Evolutionary conservation across 108 stramenopile genomes (phyloP).

Genomic region (Aurantiochytrium sp.): DNA sequence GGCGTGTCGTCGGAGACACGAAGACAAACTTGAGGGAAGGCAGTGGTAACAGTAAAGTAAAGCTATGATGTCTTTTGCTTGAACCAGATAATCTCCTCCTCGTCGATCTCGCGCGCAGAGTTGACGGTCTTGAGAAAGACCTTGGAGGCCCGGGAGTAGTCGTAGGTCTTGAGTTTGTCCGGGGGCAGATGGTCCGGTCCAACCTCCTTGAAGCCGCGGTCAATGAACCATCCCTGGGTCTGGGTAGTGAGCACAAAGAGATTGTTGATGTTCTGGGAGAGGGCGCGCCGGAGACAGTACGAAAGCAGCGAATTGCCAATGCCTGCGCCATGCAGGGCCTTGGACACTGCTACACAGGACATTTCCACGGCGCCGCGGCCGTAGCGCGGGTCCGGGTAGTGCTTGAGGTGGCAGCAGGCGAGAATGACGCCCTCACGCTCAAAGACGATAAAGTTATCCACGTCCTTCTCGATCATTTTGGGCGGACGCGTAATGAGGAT

Average conservation of each 20-base stretch:
- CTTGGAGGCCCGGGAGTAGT: constrained; percentile 29
- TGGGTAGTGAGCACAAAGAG: constrained; percentile 21
- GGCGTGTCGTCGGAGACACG: too few species aligned
- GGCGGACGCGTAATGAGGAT: constrained; percentile 39
- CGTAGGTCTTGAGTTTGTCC: not conserved
- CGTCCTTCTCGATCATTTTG: constrained; percentile 45
- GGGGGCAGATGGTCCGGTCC: constrained; percentile 16
- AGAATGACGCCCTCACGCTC: constrained; percentile 37
- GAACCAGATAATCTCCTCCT: constrained; percentile 31
- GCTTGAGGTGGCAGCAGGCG: constrained; percentile 36
- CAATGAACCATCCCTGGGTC: constrained; percentile 57
- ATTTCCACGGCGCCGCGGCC: constrained; percentile 17
- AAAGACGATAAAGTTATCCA: constrained; percentile 45
- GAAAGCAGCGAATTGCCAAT: constrained; percentile 36
- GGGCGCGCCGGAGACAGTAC: constrained; percentile 1
- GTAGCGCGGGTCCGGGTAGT: constrained; percentile 10
- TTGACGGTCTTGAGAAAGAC: constrained; percentile 31
- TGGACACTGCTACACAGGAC: constrained; percentile 1
- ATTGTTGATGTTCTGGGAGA: not conserved
- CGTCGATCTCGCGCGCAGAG: not conserved
- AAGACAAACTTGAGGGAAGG: too few species aligned
- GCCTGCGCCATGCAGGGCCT: constrained; percentile 40
- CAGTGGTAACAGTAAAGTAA: too few species aligned
- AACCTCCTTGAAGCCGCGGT: constrained; percentile 45
- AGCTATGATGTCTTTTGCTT: too few species aligned